Conservation (phyloP, 768 basidiomycete genomes). For the Imleria badia region DNA sequence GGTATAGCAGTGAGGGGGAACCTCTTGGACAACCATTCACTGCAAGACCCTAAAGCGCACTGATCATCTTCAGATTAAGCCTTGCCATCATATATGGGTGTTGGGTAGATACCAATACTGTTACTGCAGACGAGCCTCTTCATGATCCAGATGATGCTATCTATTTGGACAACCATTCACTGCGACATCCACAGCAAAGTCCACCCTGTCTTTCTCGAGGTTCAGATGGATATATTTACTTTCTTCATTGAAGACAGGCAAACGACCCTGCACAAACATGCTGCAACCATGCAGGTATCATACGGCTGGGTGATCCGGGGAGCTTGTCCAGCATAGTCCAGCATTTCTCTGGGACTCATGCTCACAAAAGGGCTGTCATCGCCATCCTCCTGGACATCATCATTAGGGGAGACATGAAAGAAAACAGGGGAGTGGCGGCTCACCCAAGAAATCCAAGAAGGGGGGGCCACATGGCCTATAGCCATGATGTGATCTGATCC, state of each 20-base stretch:
- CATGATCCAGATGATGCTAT: slow-evolving; percentile 6
- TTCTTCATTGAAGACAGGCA: background rate
- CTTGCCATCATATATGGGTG: background rate
- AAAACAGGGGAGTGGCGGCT: background rate
- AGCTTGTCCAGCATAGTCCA: background rate
- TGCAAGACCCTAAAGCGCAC: background rate
- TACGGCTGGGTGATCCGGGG: background rate
- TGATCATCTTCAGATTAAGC: too few species aligned
- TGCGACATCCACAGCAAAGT: background rate
- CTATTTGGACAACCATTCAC: slow-evolving; percentile 3
- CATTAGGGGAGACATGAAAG: background rate
- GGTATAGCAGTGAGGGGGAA: slow-evolving; percentile 7
- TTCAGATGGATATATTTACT: background rate
- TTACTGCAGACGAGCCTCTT: background rate
- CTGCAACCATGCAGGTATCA: background rate
- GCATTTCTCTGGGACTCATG: background rate
- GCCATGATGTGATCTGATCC: background rate
- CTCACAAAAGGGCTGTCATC: background rate
- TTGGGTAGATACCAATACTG: background rate
- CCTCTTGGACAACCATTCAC: slow-evolving; percentile 8
- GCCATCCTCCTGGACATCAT: background rate
- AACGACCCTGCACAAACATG: background rate
- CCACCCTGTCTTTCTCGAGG: background rate
- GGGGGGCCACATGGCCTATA: background rate
- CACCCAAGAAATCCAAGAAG: background rate